These are phyloP conservation scores for Carex scoparia DNA, from an alignment of 176 grass and related monocot species.

Conservation along the genomic window DNA sequence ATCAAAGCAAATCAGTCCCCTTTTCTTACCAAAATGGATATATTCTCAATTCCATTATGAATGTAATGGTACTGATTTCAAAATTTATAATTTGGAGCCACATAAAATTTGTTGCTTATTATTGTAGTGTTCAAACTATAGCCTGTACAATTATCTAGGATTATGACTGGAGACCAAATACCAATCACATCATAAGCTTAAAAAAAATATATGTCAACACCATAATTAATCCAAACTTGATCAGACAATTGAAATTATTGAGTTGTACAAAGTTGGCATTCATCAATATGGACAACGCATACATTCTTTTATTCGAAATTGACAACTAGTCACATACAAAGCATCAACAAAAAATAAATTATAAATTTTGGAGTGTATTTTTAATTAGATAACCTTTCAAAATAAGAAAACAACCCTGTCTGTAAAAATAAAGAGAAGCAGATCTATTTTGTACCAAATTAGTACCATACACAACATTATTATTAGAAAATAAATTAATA, in stretches of 20 bases:
- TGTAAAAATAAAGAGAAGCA: too few species aligned
- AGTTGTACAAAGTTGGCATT: neutral
- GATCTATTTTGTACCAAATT: too few species aligned
- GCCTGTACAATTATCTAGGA: neutral
- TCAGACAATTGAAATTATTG: neutral
- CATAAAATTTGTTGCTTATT: neutral
- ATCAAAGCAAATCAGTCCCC: neutral
- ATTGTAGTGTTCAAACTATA: neutral
- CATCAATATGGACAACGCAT: neutral
- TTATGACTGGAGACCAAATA: slow-evolving; percentile 14
- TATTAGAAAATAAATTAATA: too few species aligned
- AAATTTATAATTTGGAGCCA: neutral
- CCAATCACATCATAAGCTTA: neutral
- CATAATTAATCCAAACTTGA: neutral
- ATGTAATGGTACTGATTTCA: neutral
- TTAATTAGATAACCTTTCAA: neutral
- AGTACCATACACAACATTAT: too few species aligned
- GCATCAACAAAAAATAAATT: neutral
- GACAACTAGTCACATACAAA: neutral
- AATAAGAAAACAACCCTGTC: too few species aligned
- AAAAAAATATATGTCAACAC: neutral
- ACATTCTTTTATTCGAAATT: neutral
- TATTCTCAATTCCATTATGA: neutral
- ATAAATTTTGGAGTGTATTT: neutral
- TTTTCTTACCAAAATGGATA: slow-evolving; percentile 12